A percentile compares a stretch with the other conserved stretches of the same genome.
Conservation (phyloP, 768 basidiomycete genomes). For the Russula dissimulans region DNA sequence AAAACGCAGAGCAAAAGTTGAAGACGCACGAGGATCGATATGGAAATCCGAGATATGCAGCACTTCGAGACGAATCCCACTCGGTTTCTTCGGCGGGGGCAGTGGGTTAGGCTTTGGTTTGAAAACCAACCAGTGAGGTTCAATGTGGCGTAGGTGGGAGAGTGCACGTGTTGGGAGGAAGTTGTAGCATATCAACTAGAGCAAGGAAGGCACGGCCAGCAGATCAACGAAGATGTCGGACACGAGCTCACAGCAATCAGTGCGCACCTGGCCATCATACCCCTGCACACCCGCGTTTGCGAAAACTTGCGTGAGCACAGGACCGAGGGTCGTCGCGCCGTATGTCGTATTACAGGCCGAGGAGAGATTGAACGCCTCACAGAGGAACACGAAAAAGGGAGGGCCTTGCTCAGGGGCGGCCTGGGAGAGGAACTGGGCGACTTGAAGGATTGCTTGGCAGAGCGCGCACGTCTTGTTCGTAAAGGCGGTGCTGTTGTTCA, state of each 20-base stretch:
- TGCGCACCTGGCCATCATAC: constrained; percentile 58
- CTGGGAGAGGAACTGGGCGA: constrained; percentile 56
- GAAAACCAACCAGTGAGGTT: constrained; percentile 62
- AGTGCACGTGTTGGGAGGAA: constrained; percentile 45
- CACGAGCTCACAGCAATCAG: background rate
- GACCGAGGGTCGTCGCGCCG: constrained; percentile 41
- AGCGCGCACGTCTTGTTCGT: constrained; percentile 44
- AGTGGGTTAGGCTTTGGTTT: constrained; percentile 68
- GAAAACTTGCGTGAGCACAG: constrained; percentile 60
- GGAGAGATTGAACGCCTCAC: constrained; percentile 46
- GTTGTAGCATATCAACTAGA: constrained; percentile 50
- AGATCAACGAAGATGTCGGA: background rate
- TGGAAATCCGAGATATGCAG: constrained; percentile 74
- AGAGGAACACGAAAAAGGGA: constrained; percentile 46
- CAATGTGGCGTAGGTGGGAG: constrained; percentile 48
- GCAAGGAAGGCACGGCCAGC: background rate
- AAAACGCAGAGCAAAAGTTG: background rate
- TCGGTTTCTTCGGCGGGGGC: constrained; percentile 47
- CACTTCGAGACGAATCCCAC: constrained; percentile 59
- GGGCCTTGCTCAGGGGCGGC: constrained; percentile 56
- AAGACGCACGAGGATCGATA: constrained; percentile 53
- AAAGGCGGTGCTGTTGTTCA: constrained; percentile 45
- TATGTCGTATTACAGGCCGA: constrained; percentile 40
- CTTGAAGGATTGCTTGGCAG: constrained; percentile 52
- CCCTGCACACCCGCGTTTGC: constrained; percentile 64